Percentiles rank a stretch among this genome's conserved stretches.
phyloP scores from a whole-genome alignment of 2,329 filamentous ascomycete species.

The Macrophomina tecta region DNA sequence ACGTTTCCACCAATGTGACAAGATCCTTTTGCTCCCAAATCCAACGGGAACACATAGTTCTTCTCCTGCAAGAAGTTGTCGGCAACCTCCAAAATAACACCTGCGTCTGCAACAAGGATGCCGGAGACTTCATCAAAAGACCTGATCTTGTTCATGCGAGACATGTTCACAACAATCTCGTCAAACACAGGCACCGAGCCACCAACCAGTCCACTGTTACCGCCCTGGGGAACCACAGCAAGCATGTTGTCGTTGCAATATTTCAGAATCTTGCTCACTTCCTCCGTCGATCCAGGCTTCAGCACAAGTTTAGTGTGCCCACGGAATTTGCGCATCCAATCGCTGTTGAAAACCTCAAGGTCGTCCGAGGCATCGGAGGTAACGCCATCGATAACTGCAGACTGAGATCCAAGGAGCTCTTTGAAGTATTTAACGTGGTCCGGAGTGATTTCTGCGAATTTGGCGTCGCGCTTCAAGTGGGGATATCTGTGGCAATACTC shows the following conservation, averaged over 20 bases:
- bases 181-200: slow-evolving; percentile 97
- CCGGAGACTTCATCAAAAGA: slow-evolving; percentile 94
- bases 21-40: slow-evolving; percentile 96
- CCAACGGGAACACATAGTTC: slow-evolving; percentile 90
- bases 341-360: slow-evolving; percentile 89
- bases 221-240: slow-evolving; percentile 94
- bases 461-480: slow-evolving; percentile 76
- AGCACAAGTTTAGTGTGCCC: slow-evolving; percentile 87
- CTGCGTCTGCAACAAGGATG: slow-evolving; percentile 86
- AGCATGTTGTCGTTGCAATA: slow-evolving; percentile 95
- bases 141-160: slow-evolving; percentile 87
- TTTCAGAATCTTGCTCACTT: slow-evolving; percentile 87
- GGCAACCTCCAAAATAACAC: slow-evolving; percentile 86
- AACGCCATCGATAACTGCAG: slow-evolving; percentile 84
- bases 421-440: slow-evolving; percentile 87
- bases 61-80: slow-evolving; percentile 85
- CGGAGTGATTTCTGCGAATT: slow-evolving; percentile 73
- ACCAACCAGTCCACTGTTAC: slow-evolving; percentile 94
- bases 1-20: slow-evolving; percentile 97
- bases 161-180: slow-evolving; percentile 92
- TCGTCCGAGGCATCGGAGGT: slow-evolving; percentile 77
- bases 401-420: slow-evolving; percentile 76
- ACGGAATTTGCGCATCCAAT: slow-evolving; percentile 99
- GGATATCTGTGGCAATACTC: slow-evolving; percentile 64
- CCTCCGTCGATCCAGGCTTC: slow-evolving; percentile 81